These are phyloP conservation scores for Ophiognomonia clavigignenti-juglandacearum DNA, from an alignment of 2,329 filamentous ascomycete genomes.

Conservation along the genomic window DNA sequence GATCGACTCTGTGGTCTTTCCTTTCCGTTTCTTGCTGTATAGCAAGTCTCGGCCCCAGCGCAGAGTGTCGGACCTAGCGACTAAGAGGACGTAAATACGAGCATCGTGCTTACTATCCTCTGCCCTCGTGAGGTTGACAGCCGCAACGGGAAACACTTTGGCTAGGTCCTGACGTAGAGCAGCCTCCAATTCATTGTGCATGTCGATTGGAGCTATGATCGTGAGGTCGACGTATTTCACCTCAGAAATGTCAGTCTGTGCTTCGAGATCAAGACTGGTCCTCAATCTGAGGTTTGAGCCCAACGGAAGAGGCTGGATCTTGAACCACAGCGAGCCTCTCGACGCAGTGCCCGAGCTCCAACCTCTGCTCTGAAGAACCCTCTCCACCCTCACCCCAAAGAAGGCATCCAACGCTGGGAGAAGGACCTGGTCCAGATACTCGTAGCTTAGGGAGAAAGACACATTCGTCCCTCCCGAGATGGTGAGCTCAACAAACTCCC, in stretches of 20 bases:
- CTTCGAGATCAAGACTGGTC: constrained; percentile 6
- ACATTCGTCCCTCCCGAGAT: constrained; percentile 58
- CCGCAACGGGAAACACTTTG: constrained; percentile 36
- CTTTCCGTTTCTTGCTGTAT: constrained; percentile 20
- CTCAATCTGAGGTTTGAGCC: constrained; percentile 32
- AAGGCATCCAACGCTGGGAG: constrained; percentile 47
- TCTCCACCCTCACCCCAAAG: constrained; percentile 44
- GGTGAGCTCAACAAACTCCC: constrained; percentile 41
- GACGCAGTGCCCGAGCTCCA: constrained; percentile 41
- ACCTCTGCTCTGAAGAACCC: constrained; percentile 39
- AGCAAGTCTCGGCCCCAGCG: constrained; percentile 47
- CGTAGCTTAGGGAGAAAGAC: constrained; percentile 51
- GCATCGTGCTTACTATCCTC: constrained; percentile 48
- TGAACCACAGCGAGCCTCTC: constrained; percentile 41
- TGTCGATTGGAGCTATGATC: constrained; percentile 42
- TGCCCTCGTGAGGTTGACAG: constrained; percentile 38
- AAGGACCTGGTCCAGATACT: constrained; percentile 59
- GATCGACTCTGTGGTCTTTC: constrained; percentile 22
- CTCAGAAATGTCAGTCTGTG: constrained; percentile 22
- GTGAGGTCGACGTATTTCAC: constrained; percentile 45
- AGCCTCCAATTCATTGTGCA: constrained; percentile 36
- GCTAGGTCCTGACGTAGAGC: constrained; percentile 36
- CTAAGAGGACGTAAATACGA: constrained; percentile 52
- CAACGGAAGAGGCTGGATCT: constrained; percentile 32
- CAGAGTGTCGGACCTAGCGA: constrained; percentile 43